Evolutionary conservation across 441 rosid genomes (phyloP), one percentile per base, ranked within the genome.

Genomic region (Gossypium lobatum): DNA sequence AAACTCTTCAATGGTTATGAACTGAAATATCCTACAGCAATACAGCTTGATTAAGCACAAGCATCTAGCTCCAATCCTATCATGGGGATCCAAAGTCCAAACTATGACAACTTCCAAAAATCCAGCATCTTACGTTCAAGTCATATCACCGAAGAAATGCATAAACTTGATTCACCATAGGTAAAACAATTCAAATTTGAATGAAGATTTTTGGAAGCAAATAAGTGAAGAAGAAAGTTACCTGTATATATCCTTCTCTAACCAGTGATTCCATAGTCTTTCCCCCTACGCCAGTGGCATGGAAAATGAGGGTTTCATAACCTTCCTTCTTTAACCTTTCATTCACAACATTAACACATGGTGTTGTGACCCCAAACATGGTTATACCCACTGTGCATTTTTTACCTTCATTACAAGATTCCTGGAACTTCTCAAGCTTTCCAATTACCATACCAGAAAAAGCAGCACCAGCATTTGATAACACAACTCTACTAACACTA

Each of bases 311-410:
- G 45, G 90, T 84, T 84, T 92, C 98, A 23, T 79, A 92, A 73
- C 92, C 97, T 84, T 88, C 79, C 75, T 77, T 83, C 6, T 63
- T 77, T 84, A 95, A 81, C 60, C 89, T 83, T 62, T 88, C 88
- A 70, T 83, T 86, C 21, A 92, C 91, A 57, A 85, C 88, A 78
- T 75, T 89, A 4, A 87, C 97, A 70, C 97, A 94, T 0, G 89
- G 84, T 62, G 98, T 94, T n/a, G 97, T 94, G 13, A 94, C 97
- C 57, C 97, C 98, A 77, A 92, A 94, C 98, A 94, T 91, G 39
- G 98, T 94, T 1, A 92, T 55, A 68, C 95, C 98, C 68, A 94
- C 94, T 3, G 95, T 89, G 18, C 71, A 71, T 63, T 85, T 89
- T 28, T 28, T 71, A 21, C 74, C 48, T 1, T 14, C 60, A 8